Percentiles rank a stretch among this genome's conserved stretches.
These are phyloP conservation scores for Fusarium oligoseptatum DNA, from an alignment of 2,329 filamentous ascomycete species.

Conservation along the genomic window DNA sequence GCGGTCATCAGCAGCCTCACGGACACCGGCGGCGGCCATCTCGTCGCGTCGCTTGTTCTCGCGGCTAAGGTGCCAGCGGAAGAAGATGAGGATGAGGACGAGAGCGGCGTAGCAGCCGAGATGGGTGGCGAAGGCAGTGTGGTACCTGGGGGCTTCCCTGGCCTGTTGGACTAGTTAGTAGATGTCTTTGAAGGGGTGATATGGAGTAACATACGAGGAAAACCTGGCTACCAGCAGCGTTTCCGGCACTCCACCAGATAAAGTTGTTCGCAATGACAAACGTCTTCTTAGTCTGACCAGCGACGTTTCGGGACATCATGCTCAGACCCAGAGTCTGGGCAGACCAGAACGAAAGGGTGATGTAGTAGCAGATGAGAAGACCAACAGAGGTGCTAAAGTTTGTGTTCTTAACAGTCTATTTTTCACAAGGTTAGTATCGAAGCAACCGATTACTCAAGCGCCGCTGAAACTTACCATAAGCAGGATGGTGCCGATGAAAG, in stretches of 20 bases:
- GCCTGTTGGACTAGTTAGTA: conserved; percentile 3
- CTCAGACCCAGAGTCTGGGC: conserved; percentile 76
- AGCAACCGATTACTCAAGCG: background rate
- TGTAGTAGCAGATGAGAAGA: conserved; percentile 80
- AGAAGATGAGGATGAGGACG: conserved; percentile 67
- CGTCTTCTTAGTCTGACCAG: conserved; percentile 80
- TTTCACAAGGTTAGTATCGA: conserved; percentile 2
- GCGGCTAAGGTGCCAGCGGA: conserved; percentile 69
- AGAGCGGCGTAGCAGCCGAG: conserved; percentile 76
- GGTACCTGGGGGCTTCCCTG: conserved; percentile 67
- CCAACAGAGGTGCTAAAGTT: conserved; percentile 72
- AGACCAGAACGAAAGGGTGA: conserved; percentile 83
- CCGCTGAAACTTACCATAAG: conserved; percentile 62
- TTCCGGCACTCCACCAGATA: conserved; percentile 76
- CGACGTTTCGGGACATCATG: conserved; percentile 77
- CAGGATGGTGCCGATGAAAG: conserved; percentile 78
- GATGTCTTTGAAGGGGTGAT: background rate
- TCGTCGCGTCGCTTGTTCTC: conserved; percentile 72
- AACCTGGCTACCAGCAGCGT: conserved; percentile 66
- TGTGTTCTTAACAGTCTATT: conserved; percentile 69
- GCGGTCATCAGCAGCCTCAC: conserved; percentile 52
- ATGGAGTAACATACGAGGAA: conserved; percentile 10
- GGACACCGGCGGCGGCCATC: conserved; percentile 56
- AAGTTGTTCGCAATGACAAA: conserved; percentile 78
- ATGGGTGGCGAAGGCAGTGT: conserved; percentile 77